Evolutionary conservation across 2,329 filamentous ascomycete species (phyloP).

Genomic region (Neonectria hederae): DNA sequence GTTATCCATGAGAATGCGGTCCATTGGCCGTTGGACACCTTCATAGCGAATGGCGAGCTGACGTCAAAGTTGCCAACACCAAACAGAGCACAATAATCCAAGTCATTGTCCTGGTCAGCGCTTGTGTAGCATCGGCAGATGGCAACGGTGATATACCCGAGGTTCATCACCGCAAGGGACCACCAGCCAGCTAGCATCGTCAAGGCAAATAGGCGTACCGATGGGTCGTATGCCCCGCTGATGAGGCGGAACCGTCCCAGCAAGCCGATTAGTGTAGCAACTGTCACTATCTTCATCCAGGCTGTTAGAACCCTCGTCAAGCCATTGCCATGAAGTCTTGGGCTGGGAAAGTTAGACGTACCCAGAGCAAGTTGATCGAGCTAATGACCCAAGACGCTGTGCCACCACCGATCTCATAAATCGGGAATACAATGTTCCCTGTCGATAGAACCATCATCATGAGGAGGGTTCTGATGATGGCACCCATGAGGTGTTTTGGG

Average conservation of each 20-base stretch:
- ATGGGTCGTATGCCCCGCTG: not conserved
- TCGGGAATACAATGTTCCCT: conserved; percentile 20
- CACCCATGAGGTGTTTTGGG: conserved; percentile 17
- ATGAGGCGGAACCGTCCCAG: not conserved
- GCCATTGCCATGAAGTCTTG: too few species aligned
- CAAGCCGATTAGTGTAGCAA: not conserved
- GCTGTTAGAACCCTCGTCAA: not conserved
- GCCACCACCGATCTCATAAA: conserved; percentile 14
- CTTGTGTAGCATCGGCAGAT: conserved; percentile 9
- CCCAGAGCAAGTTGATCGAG: conserved; percentile 14
- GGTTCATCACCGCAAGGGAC: conserved; percentile 2
- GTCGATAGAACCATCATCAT: conserved; percentile 24
- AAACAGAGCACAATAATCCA: not conserved
- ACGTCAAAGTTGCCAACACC: not conserved
- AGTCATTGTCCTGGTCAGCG: not conserved
- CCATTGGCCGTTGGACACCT: not conserved
- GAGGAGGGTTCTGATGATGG: conserved; percentile 1
- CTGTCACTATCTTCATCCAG: conserved; percentile 6
- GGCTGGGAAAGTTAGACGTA: conserved; percentile 1
- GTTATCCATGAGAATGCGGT: not conserved
- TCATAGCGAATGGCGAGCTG: not conserved
- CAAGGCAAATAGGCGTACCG: conserved; percentile 13
- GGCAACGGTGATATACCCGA: not conserved
- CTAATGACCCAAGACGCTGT: not conserved
- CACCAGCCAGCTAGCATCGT: conserved; percentile 5